Evolutionary conservation across 2,329 filamentous ascomycete genomes (phyloP).

Genomic region (Cladosporium sp.): DNA sequence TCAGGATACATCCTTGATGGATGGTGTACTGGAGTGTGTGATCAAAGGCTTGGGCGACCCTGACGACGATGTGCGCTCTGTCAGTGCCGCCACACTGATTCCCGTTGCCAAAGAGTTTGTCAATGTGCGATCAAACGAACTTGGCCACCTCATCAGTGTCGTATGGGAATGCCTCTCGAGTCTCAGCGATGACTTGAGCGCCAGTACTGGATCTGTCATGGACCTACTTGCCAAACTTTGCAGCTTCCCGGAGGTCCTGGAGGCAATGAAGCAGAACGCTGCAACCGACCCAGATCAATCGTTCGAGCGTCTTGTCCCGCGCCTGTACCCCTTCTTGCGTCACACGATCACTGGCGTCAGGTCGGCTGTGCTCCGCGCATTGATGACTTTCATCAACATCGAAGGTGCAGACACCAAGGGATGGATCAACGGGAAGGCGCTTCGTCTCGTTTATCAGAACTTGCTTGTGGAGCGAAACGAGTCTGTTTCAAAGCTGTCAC

Average conservation of each 20-base stretch:
- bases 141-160: constrained; percentile 83
- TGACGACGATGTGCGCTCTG: constrained; percentile 94
- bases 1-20: constrained; percentile 78
- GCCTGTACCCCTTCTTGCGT: constrained; percentile 90
- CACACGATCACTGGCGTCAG: constrained; percentile 97
- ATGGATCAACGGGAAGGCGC: constrained; percentile 86
- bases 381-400: constrained; percentile 88
- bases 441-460: constrained; percentile 91
- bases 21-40: constrained; percentile 85
- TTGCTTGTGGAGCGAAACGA: constrained; percentile 88
- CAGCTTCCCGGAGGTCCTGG: constrained; percentile 85
- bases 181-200: constrained; percentile 93
- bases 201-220: constrained; percentile 98
- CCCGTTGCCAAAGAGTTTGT: constrained; percentile 96
- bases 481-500: constrained; percentile 73
- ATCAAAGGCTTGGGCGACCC: constrained; percentile 90
- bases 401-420: constrained; percentile 74
- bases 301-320: constrained; percentile 86
- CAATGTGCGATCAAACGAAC: constrained; percentile 69
- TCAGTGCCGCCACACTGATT: constrained; percentile 94
- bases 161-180: constrained; percentile 98
- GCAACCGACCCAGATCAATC: constrained; percentile 78
- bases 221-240: constrained; percentile 94
- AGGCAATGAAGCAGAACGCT: constrained; percentile 90
- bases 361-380: constrained; percentile 83